Base-by-base conservation (phyloP, 345 rosid genomes). In the Linum lewisii region DNA sequence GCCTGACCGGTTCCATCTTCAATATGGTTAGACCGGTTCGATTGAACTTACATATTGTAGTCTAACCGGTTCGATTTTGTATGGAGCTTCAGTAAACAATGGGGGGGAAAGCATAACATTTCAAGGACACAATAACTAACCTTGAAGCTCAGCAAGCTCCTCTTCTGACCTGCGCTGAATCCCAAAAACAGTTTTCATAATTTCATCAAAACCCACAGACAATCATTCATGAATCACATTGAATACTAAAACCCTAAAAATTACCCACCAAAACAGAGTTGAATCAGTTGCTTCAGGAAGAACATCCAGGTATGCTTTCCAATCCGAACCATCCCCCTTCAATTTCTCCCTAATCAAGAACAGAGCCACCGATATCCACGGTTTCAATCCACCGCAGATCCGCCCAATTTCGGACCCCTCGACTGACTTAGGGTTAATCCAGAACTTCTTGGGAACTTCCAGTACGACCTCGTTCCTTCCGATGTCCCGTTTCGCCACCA, bases 131-230 rank as follows among this genome's bases (percentile, higher is more conserved):
- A 1, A 55, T 36, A 63, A 26, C 69, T 57, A 57, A 91, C 98
- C 98, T 86, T 84, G 84, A 67, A 92, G 81, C 78, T 92, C 86
- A 59, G 77, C 83, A 62, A 88, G 86, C 84, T 92, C 98, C 69
- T 86, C 90, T 74, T 88, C 95, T 72, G 96, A 88, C 95, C 98
- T 92, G 98, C 79, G 71, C 98, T 88, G 95, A 78, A 83, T 71
- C 24, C 79, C 80, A 80, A 67, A 52, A 64, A 61, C 67, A 38
- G 16, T 9, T 8, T 8, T 52, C 57, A 49, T 68, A 63, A 69
- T 61, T 69, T 73, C 57, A 71, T 72, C 75, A 26, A n/a, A 80
- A 67, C 57, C 73, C 69, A 65, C 74, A 64, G 62, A 67, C 56
- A 58, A 60, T 63, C 24, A 51, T n/a, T n/a, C n/a, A 69, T 56